phyloP scores from a whole-genome alignment of 495 filamentous ascomycete genomes.

The Terfezia boudieri region DNA sequence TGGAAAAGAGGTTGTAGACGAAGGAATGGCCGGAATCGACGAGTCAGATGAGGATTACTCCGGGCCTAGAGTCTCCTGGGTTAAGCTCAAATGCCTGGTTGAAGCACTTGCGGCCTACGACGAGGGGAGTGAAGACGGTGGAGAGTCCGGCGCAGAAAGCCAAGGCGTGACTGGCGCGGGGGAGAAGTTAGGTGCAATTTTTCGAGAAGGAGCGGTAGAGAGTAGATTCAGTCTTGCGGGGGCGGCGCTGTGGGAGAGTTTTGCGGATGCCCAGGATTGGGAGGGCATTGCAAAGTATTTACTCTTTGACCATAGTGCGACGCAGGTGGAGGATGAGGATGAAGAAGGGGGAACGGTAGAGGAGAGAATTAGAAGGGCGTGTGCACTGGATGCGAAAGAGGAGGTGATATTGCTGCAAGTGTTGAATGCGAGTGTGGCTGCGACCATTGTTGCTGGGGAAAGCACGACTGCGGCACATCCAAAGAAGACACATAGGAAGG shows the following conservation, averaged over 20 bases:
- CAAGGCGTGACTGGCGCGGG: constrained; percentile 17
- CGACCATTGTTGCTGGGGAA: constrained; percentile 6
- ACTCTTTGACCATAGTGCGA: constrained; percentile 65
- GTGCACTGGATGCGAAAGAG: constrained; percentile 53
- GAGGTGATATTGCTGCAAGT: constrained; percentile 72
- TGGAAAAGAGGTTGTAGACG: constrained; percentile 53
- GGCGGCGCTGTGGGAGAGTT: constrained; percentile 58
- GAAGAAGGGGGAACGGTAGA: constrained; percentile 33
- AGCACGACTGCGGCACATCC: not conserved
- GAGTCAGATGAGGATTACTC: constrained; percentile 48
- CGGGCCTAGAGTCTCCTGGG: constrained; percentile 56
- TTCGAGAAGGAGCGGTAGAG: constrained; percentile 38
- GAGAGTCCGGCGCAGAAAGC: constrained; percentile 20
- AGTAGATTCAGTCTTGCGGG: constrained; percentile 71
- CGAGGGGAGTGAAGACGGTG: constrained; percentile 27
- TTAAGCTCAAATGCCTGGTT: constrained; percentile 71
- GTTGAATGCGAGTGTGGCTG: constrained; percentile 34
- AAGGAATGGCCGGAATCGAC: constrained; percentile 34
- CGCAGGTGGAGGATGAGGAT: constrained; percentile 12
- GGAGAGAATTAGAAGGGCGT: constrained; percentile 35
- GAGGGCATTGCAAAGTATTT: constrained; percentile 73
- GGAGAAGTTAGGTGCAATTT: constrained; percentile 10
- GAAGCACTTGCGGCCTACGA: constrained; percentile 69
- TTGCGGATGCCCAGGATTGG: constrained; percentile 65
- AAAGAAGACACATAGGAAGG: not conserved